Conservation (phyloP, 768 basidiomycete species). For the Suillus luteus region DNA sequence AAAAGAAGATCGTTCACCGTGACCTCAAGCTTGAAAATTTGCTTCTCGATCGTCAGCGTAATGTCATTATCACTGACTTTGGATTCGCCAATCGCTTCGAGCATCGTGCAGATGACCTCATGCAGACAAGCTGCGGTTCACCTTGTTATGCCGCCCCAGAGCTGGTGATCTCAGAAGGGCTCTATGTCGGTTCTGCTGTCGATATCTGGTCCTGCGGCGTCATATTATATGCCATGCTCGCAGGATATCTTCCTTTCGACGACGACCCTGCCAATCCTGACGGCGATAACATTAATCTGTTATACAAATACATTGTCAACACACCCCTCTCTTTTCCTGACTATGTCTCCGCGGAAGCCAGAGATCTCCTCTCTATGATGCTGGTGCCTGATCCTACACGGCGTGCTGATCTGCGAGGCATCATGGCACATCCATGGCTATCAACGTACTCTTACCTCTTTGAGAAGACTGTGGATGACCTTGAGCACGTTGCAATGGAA, state of each 20-base stretch:
- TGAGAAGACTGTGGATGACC: slow-evolving; percentile 69
- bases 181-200: slow-evolving; percentile 96
- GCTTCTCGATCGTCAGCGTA: slow-evolving; percentile 93
- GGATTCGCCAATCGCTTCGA: slow-evolving; percentile 99
- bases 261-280: slow-evolving; percentile 99
- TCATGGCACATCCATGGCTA: slow-evolving; percentile 93
- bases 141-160: slow-evolving; percentile 99
- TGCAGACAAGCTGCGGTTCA: slow-evolving; percentile 97
- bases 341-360: slow-evolving; percentile 82
- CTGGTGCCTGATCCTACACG: slow-evolving; percentile 88
- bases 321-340: slow-evolving; percentile 98
- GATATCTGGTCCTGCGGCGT: slow-evolving; percentile 98
- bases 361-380: slow-evolving; percentile 87
- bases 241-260: slow-evolving; percentile 98
- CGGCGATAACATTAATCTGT: slow-evolving; percentile 97
- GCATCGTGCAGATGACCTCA: slow-evolving; percentile 88
- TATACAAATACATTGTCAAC: slow-evolving; percentile 98
- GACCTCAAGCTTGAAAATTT: slow-evolving; percentile 99
- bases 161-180: slow-evolving; percentile 94
- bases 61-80: slow-evolving; percentile 99
- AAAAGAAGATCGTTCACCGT: slow-evolving; percentile 98
- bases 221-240: slow-evolving; percentile 95
- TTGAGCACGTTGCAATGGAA: slow-evolving; percentile 80
- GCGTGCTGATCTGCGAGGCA: slow-evolving; percentile 70
- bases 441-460: slow-evolving; percentile 52